Percentiles rank a stretch among this genome's conserved stretches.
Evolutionary conservation across 2,329 filamentous ascomycete species (phyloP).

Genomic region (Fusarium robinianum): DNA sequence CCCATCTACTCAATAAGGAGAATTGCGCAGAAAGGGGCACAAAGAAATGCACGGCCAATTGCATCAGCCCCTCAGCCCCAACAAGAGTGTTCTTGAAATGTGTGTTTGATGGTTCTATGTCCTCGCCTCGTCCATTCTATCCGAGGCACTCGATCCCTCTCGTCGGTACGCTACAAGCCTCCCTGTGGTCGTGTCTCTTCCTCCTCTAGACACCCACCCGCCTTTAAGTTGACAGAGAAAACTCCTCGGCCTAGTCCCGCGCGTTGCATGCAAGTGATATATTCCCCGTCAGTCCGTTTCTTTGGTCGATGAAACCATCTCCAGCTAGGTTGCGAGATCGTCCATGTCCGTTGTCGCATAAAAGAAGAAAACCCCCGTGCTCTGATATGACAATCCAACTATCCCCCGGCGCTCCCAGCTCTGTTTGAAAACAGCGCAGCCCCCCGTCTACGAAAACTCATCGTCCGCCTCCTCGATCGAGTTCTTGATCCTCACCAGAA

Average conservation of each 20-base stretch:
- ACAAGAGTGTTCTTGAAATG: too few relatives aligned
- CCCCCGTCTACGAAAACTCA: constrained; percentile 46
- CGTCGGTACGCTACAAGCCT: too few relatives aligned
- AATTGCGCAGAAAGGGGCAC: too few relatives aligned
- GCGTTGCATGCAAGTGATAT: constrained; percentile 26
- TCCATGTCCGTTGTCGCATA: too few relatives aligned
- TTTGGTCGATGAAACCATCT: too few relatives aligned
- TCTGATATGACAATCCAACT: background rate
- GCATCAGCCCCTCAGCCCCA: too few relatives aligned
- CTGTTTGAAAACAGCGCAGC: background rate
- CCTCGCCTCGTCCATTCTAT: constrained; percentile 4
- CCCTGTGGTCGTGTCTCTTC: constrained; percentile 5
- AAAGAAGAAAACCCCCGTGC: background rate
- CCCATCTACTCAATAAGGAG: too few relatives aligned
- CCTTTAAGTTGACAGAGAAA: constrained; percentile 12
- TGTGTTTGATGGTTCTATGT: constrained; percentile 15
- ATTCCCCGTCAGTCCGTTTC: constrained; percentile 14
- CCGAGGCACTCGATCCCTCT: too few relatives aligned
- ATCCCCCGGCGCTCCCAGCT: background rate
- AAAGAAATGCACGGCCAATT: too few relatives aligned
- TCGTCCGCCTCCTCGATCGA: constrained; percentile 66
- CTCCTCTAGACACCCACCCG: too few relatives aligned
- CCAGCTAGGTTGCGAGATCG: too few relatives aligned
- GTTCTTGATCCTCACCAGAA: constrained; percentile 82
- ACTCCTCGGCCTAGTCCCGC: constrained; percentile 8